A percentile compares a stretch with the other conserved stretches of the same genome.
These are phyloP conservation scores for Aspergillus coremiiformis DNA, from an alignment of 495 filamentous ascomycete species.

Conservation along the genomic window DNA sequence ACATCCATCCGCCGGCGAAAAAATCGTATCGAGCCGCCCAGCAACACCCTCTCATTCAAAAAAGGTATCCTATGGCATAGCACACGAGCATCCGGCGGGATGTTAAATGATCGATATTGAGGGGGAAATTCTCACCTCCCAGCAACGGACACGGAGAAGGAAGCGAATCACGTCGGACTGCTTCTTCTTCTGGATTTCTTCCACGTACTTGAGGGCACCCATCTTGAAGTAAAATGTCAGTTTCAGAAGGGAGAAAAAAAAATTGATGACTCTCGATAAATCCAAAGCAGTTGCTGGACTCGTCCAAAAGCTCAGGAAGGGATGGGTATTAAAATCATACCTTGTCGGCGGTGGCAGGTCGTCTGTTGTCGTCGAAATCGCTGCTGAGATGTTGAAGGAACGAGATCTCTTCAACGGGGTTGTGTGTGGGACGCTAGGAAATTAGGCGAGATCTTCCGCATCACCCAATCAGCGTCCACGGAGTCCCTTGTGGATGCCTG, in stretches of 20 bases:
- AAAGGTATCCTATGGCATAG: slow-evolving; percentile 37
- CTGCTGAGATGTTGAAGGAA: slow-evolving; percentile 36
- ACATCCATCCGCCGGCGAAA: slow-evolving; percentile 39
- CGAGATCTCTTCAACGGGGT: slow-evolving; percentile 28
- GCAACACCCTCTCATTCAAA: slow-evolving; percentile 26
- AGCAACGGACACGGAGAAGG: slow-evolving; percentile 98
- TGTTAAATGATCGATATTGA: slow-evolving; percentile 44
- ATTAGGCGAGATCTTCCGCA: slow-evolving; percentile 35
- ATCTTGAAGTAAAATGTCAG: slow-evolving; percentile 43
- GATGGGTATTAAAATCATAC: slow-evolving; percentile 24
- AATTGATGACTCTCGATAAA: not conserved
- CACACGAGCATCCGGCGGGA: slow-evolving; percentile 41
- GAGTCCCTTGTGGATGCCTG: not conserved
- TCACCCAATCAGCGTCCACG: slow-evolving; percentile 8
- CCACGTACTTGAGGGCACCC: slow-evolving; percentile 98
- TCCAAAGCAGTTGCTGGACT: not conserved
- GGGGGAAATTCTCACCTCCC: slow-evolving; percentile 81
- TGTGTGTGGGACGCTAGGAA: slow-evolving; percentile 44
- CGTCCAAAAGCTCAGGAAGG: not conserved
- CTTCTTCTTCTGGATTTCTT: slow-evolving; percentile 99
- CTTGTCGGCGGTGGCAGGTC: slow-evolving; percentile 45
- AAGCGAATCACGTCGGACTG: slow-evolving; percentile 99
- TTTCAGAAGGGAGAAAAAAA: too few species aligned
- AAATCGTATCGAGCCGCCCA: slow-evolving; percentile 31
- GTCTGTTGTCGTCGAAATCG: slow-evolving; percentile 45